These are phyloP conservation scores for Venturiaceae sp. DNA, from an alignment of 2,329 filamentous ascomycete genomes.

Conservation along the genomic window DNA sequence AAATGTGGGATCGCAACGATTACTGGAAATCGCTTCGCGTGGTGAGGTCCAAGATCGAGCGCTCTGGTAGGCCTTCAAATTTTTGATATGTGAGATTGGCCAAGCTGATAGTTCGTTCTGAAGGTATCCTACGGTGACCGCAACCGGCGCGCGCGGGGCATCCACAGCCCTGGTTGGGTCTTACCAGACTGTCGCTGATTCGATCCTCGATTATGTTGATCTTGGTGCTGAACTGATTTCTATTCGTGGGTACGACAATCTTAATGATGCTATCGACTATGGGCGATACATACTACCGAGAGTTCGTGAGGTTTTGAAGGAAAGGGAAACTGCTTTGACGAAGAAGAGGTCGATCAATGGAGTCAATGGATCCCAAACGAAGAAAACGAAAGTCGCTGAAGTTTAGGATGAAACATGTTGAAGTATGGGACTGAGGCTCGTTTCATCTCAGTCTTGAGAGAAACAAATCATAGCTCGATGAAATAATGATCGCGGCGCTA, in stretches of 20 bases:
- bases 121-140: conserved; percentile 48
- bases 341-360: background rate
- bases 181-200: conserved; percentile 41
- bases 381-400: background rate
- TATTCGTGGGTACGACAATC: conserved; percentile 52
- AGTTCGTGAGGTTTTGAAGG: conserved; percentile 31
- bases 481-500: too few relatives aligned
- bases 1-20: conserved; percentile 49
- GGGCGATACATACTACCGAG: conserved; percentile 45
- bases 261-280: conserved; percentile 51
- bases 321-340: conserved; percentile 11
- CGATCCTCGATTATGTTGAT: conserved; percentile 48
- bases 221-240: conserved; percentile 48
- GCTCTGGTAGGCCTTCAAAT: conserved; percentile 33
- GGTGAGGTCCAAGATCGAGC: conserved; percentile 52
- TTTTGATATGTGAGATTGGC: too few relatives aligned
- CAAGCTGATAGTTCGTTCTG: too few relatives aligned
- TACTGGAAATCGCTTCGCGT: conserved; percentile 46
- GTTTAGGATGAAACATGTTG: too few relatives aligned
- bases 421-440: too few relatives aligned
- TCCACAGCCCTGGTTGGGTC: conserved; percentile 50
- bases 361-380: background rate
- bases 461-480: too few relatives aligned
- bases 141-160: conserved; percentile 49
- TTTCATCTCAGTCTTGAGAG: too few relatives aligned